Base-by-base conservation (phyloP, 768 basidiomycete genomes). In the Russula dissimulans region DNA sequence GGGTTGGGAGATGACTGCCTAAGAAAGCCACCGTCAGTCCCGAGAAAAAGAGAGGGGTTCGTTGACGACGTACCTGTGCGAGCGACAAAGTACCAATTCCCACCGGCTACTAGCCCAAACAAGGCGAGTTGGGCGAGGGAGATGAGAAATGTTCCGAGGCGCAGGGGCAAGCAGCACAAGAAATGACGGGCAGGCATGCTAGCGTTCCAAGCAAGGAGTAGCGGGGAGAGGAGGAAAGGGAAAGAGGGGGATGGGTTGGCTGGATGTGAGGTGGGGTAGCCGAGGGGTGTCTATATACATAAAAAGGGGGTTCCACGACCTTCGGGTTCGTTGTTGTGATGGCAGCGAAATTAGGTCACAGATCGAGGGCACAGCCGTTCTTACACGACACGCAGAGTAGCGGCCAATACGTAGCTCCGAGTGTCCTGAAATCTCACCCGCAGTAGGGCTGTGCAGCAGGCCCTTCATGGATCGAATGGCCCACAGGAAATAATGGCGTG, bases 141-240 rank as follows among this genome's bases (percentile, higher is more conserved):
- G 43, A 66, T 61, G 22, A 66, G 55, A 3, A 65, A 39, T 31
- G 63, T 59, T 9, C 65, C 65, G n/a, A 66, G 54, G 38, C 65
- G 59, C 45, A 66, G 22, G 45, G 65, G 65, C 17, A 66, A 17
- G 36, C 65, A 64, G 41, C 59, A 64, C 38, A 56, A 51, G 42
- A 64, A 65, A 50, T 64, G 59, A 15, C 49, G 65, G 45, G 64
- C 61, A 26, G 31, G 22, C 64, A 65, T 65, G 55, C 14, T 9
- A 39, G 3, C 5, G 14, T 1, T 47, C 7, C 12, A 26, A 8
- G 9, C 3, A 5, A 14, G 17, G 34, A 26, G 44, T 17, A 26
- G 36, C 10, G 3, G 34, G 14, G 14, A 18, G 34, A 22, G 18
- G 15, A 26, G 26, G 11, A 43, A 14, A 36, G 29, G 14, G 22